Evolutionary conservation across 2,329 filamentous ascomycete species (phyloP).

Genomic region (Exophiala viscosa): DNA sequence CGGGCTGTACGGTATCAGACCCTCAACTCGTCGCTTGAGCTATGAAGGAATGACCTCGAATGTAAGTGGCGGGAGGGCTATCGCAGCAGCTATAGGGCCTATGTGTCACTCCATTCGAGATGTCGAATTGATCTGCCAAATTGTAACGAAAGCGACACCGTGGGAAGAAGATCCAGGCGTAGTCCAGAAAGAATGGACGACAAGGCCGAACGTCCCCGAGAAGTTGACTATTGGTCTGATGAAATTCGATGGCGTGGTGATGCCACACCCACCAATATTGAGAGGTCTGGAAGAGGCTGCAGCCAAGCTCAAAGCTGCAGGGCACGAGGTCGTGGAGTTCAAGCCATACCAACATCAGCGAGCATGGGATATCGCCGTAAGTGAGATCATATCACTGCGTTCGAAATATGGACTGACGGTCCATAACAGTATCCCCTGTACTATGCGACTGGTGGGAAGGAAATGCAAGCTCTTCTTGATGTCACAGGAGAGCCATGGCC

Average conservation of each 20-base stretch:
- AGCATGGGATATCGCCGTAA: slow-evolving; percentile 41
- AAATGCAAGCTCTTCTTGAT: slow-evolving; percentile 49
- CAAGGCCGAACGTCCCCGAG: slow-evolving; percentile 14
- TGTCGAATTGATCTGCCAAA: slow-evolving; percentile 45
- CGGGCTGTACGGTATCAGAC: slow-evolving; percentile 38
- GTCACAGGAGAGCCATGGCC: slow-evolving; percentile 52
- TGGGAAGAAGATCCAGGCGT: slow-evolving; percentile 39
- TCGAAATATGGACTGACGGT: background rate
- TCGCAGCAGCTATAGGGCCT: slow-evolving; percentile 52
- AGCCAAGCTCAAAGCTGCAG: slow-evolving; percentile 41
- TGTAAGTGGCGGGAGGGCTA: slow-evolving; percentile 18
- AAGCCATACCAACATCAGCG: slow-evolving; percentile 46
- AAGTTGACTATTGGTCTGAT: slow-evolving; percentile 57
- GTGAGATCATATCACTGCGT: background rate
- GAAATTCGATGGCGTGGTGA: slow-evolving; percentile 61
- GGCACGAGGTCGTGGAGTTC: slow-evolving; percentile 49
- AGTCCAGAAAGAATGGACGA: background rate
- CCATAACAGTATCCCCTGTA: slow-evolving; percentile 39
- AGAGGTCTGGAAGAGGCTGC: slow-evolving; percentile 46
- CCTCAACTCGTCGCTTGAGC: slow-evolving; percentile 29
- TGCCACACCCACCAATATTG: slow-evolving; percentile 61
- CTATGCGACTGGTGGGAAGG: slow-evolving; percentile 57
- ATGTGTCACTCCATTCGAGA: slow-evolving; percentile 52
- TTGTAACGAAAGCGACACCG: slow-evolving; percentile 43
- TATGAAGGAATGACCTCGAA: slow-evolving; percentile 32